Percentiles rank a stretch among this genome's conserved stretches.
Conservation (phyloP, 2,329 filamentous ascomycete genomes). For the Colletotrichum orchidophilum region DNA sequence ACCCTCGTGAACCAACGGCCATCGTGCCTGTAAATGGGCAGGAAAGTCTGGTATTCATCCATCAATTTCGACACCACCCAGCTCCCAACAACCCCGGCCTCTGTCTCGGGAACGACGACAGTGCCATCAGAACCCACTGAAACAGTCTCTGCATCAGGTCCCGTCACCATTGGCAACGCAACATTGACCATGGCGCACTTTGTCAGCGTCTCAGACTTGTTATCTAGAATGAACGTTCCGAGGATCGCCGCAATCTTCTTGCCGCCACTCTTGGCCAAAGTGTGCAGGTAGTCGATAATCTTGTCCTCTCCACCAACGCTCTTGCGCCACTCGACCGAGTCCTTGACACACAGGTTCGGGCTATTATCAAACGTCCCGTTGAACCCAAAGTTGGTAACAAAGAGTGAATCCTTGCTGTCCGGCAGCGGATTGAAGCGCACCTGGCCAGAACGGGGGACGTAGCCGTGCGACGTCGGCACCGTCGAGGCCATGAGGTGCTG, state of each 20-base stretch:
- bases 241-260: slow-evolving; percentile 68
- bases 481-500: slow-evolving; percentile 79
- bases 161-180: slow-evolving; percentile 69
- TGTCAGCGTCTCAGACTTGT: slow-evolving; percentile 67
- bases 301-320: slow-evolving; percentile 76
- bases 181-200: slow-evolving; percentile 79
- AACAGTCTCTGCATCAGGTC: slow-evolving; percentile 37
- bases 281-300: slow-evolving; percentile 71
- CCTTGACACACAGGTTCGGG: slow-evolving; percentile 76
- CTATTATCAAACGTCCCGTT: slow-evolving; percentile 79
- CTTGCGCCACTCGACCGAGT: slow-evolving; percentile 76
- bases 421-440: slow-evolving; percentile 53
- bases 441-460: slow-evolving; percentile 55
- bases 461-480: slow-evolving; percentile 84
- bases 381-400: slow-evolving; percentile 78
- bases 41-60: slow-evolving; percentile 74
- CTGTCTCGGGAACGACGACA: slow-evolving; percentile 41
- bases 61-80: slow-evolving; percentile 68
- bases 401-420: slow-evolving; percentile 61
- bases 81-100: slow-evolving; percentile 52
- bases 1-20: slow-evolving; percentile 75
- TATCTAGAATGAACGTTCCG: slow-evolving; percentile 78
- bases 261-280: slow-evolving; percentile 72
- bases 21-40: slow-evolving; percentile 70
- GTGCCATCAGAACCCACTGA: slow-evolving; percentile 33